Evolutionary conservation across 768 basidiomycete genomes (phyloP).

Genomic region (Boletus insuetus): DNA sequence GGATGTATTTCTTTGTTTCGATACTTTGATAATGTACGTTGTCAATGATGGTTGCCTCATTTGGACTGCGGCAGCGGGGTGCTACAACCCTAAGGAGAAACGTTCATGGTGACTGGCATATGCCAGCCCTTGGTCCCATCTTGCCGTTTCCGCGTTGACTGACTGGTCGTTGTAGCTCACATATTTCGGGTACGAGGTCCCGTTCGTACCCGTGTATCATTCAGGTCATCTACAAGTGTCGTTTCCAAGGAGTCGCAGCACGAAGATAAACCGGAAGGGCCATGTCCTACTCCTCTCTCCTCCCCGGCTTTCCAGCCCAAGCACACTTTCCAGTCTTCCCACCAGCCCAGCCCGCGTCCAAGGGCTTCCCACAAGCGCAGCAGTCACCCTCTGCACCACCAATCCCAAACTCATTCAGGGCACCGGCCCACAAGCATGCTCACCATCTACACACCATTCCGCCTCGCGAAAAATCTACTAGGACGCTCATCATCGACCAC

Average conservation of each 20-base stretch:
- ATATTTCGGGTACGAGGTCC: not conserved
- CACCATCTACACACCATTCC: constrained; percentile 87
- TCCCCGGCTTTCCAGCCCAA: constrained; percentile 18
- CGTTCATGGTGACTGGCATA: too few relatives aligned
- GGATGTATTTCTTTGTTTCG: too few relatives aligned
- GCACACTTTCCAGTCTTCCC: constrained; percentile 19
- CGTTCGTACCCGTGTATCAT: constrained; percentile 1
- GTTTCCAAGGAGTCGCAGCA: not conserved
- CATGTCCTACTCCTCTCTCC: constrained; percentile 34
- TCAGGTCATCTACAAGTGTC: not conserved
- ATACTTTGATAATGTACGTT: too few relatives aligned
- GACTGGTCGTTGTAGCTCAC: not conserved
- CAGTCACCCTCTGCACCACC: constrained; percentile 15
- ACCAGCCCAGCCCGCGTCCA: constrained; percentile 9
- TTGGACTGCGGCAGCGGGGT: not conserved
- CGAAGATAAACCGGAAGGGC: constrained; percentile 24
- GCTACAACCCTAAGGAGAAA: too few relatives aligned
- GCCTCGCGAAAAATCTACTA: constrained; percentile 83
- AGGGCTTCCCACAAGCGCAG: constrained; percentile 5
- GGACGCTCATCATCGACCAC: constrained; percentile 85
- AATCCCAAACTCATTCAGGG: constrained; percentile 43
- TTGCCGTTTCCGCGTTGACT: not conserved
- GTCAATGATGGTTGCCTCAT: not conserved
- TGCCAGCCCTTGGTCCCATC: not conserved
- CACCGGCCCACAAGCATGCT: constrained; percentile 84